Evolutionary conservation across 2,329 filamentous ascomycete genomes (phyloP), one percentile per base, ranked within the genome.

Genomic region (Blastomyces parvus): DNA sequence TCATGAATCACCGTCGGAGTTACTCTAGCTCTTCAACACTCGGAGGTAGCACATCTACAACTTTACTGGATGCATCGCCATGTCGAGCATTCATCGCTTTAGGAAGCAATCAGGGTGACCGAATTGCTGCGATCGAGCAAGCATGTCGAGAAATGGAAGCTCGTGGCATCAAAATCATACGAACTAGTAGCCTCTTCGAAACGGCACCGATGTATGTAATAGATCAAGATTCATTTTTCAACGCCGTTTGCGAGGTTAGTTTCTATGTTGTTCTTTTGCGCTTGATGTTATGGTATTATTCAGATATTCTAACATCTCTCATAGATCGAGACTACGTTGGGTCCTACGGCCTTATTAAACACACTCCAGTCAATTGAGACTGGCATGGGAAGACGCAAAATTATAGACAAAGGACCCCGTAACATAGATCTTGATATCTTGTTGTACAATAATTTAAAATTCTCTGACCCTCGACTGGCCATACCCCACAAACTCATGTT

Each of bases 121-220:
- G 92, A 52, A 83, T 96, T 60, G 83, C 82, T 52, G 89, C 88
- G 84, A 95, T 99, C 67, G 91, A 97, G 74, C 81, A 83, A 70
- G 93, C 94, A 0, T 92, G 91, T 73, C 81, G 80, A 55, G 84
- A 88, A 72, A 91, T 99, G 85, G 85, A 89, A 66, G 79, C 81
- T 55, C 81, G 84, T 27, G 86, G 86, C 42, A 90, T 97, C 72
- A 84, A 78, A 61, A 83, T 99, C 48, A 82, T 85, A 70, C 83
- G 87, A 69, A 96, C 93, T 0, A 97, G 93, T 74, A 88, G 86
- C 65, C 80, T 99, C 2, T 99, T 94, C 84, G 91, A 97, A 78
- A 99, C 93, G 3, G 86, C 90, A 69, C 91, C 94, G 27, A 99
- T 99, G 94, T 99, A 99, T 76, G 89, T 97, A 67, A 79, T 89